Base-by-base conservation (phyloP, 192 early-diverging fungal species). In the Dissophora ornata region DNA sequence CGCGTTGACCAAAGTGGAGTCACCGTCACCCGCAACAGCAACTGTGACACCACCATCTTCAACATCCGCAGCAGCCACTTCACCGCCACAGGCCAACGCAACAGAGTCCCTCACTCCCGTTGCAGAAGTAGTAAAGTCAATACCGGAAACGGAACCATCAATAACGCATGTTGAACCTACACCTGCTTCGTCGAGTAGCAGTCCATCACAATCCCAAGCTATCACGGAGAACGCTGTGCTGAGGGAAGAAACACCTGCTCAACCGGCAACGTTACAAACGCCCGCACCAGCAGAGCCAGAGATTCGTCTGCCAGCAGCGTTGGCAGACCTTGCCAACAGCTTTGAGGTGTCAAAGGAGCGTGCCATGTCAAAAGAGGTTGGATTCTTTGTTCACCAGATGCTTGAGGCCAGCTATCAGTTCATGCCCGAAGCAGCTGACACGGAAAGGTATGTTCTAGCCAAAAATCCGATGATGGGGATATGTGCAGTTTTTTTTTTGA, bases 361-460 rank as follows among this genome's bases (percentile, higher is more conserved):
- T 64, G 81, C 73, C 15, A 50, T 81, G 62, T 57, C 62, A 26
- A 84, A 84, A 57, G 86, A 86, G 15, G 81, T 86, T 46, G 79
- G 62, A 29, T 66, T 82, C 70, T 86, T 86, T 79, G 82, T 69
- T 22, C 80, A 86, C 60, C 83, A 91, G 71, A 90, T 98, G 94
- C 73, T 97, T 52, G 94, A 97, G 57, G 85, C 91, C 42, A 95
- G 93, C 73, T 88, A 94, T 66, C 87, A 90, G 78, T 89, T 88
- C 67, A 84, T 97, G 33, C 96, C 96, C 15, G 92, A 95, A 45
- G 74, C 91, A 21, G 80, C 88, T 30, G 97, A 98, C 80, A 90
- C 91, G 30, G 95, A 93, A 77, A 89, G 86, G 93, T 94, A 80
- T 52, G 47, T 13, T 6, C 36, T 38, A 9, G 36, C 6, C 7